Percentiles rank a stretch among this genome's conserved stretches.
Evolutionary conservation across 495 filamentous ascomycete species (phyloP).

Genomic region (Wilcoxina mikolae): DNA sequence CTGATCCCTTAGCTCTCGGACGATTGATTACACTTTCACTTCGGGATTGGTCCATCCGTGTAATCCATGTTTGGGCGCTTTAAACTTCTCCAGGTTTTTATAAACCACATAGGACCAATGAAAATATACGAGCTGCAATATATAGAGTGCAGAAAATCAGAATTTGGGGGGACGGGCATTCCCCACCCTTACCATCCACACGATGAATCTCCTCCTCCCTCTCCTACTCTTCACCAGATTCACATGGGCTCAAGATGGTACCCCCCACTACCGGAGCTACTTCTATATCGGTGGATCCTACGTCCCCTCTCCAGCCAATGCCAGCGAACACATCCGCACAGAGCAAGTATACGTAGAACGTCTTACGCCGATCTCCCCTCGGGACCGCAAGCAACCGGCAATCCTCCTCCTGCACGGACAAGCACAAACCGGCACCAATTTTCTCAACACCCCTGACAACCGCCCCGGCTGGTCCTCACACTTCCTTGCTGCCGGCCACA

Average conservation of each 20-base stretch:
- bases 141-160: not conserved
- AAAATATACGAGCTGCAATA: not conserved
- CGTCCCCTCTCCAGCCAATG: not conserved
- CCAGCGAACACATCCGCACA: not conserved
- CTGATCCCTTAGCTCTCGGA: too few relatives aligned
- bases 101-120: not conserved
- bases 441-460: slow-evolving; percentile 37
- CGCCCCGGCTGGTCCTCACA: slow-evolving; percentile 36
- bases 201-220: too few relatives aligned
- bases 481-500: slow-evolving; percentile 35
- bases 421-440: slow-evolving; percentile 25
- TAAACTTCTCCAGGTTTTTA: not conserved
- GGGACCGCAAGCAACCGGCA: not conserved
- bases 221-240: not conserved
- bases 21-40: too few relatives aligned
- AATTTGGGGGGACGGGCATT: too few relatives aligned
- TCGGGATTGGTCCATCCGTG: too few relatives aligned
- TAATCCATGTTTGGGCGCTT: not conserved
- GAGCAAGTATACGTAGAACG: slow-evolving; percentile 1
- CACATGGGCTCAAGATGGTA: too few relatives aligned
- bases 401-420: slow-evolving; percentile 11
- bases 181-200: too few relatives aligned
- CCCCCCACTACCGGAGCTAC: not conserved
- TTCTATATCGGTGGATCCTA: slow-evolving; percentile 2
- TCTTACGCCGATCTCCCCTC: not conserved